phyloP scores from a whole-genome alignment of 2,329 filamentous ascomycete genomes.

The Colletotrichum tabaci region DNA sequence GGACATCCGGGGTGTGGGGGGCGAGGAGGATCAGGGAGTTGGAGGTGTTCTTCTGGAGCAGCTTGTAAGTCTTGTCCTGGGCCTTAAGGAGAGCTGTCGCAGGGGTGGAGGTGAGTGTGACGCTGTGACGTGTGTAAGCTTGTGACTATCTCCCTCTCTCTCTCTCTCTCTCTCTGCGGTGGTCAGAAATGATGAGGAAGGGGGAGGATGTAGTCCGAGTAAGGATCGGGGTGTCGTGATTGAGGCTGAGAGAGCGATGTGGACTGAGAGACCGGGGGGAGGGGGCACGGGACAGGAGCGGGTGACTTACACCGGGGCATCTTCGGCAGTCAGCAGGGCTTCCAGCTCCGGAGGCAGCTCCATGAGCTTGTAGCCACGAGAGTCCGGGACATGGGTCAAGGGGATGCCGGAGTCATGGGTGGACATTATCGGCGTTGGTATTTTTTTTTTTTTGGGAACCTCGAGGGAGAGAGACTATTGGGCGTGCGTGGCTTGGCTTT shows the following conservation, averaged over 20 bases:
- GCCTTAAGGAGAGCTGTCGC: conserved; percentile 67
- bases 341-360: conserved; percentile 74
- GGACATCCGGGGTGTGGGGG: conserved; percentile 47
- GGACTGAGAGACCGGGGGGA: neutral
- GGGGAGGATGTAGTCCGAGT: conserved; percentile 12
- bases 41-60: conserved; percentile 78
- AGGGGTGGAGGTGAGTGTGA: conserved; percentile 65
- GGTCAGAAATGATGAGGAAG: neutral
- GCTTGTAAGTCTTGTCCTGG: conserved; percentile 67
- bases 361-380: conserved; percentile 70
- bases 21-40: conserved; percentile 74
- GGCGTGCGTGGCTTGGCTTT: neutral
- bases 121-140: conserved; percentile 49
- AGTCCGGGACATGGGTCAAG: conserved; percentile 64
- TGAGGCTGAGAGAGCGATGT: conserved; percentile 28
- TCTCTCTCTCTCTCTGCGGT: too few relatives aligned
- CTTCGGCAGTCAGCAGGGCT: conserved; percentile 67
- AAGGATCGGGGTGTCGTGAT: conserved; percentile 12
- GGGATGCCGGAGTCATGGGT: conserved; percentile 65
- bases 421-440: conserved; percentile 54
- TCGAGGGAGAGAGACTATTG: neutral
- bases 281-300: conserved; percentile 16
- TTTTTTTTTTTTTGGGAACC: too few relatives aligned
- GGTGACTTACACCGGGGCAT: conserved; percentile 65
- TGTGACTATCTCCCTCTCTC: neutral